Evolutionary conservation across 2,329 filamentous ascomycete genomes (phyloP).

Genomic region (Alternaria angustiovoidea): DNA sequence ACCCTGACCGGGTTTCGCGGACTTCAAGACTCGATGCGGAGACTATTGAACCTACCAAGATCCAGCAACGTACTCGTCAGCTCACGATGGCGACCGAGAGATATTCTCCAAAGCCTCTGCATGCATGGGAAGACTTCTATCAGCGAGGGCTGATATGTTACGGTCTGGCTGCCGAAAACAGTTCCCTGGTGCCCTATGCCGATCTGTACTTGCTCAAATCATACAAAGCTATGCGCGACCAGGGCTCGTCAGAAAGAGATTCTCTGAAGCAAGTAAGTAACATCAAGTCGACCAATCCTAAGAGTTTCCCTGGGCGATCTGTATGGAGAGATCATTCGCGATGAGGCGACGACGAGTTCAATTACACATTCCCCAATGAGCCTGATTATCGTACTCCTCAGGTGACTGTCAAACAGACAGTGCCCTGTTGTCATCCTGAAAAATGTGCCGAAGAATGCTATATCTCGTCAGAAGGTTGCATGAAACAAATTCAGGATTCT

Average conservation of each 20-base stretch:
- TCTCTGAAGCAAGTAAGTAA: neutral
- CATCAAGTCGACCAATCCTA: neutral
- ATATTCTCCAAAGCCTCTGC: neutral
- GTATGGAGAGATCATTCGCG: neutral
- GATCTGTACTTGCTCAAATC: neutral
- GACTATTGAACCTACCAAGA: neutral
- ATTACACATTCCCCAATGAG: neutral
- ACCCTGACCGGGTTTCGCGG: neutral
- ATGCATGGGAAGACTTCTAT: neutral
- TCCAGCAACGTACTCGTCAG: neutral
- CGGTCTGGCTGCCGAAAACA: neutral
- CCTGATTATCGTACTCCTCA: neutral
- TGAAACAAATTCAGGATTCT: neutral
- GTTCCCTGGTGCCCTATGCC: neutral
- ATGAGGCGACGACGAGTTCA: neutral
- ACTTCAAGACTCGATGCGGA: neutral
- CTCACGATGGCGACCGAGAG: neutral
- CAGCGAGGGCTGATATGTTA: neutral
- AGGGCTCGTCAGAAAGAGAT: neutral
- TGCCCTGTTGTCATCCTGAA: neutral
- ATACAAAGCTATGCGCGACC: neutral
- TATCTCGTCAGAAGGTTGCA: too few species aligned
- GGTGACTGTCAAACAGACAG: neutral
- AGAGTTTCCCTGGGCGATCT: neutral
- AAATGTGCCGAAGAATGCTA: neutral